Percentiles rank a stretch among this genome's conserved stretches.
Evolutionary conservation across 768 basidiomycete species (phyloP).

Genomic region (Holtermanniella nyarrowii): DNA sequence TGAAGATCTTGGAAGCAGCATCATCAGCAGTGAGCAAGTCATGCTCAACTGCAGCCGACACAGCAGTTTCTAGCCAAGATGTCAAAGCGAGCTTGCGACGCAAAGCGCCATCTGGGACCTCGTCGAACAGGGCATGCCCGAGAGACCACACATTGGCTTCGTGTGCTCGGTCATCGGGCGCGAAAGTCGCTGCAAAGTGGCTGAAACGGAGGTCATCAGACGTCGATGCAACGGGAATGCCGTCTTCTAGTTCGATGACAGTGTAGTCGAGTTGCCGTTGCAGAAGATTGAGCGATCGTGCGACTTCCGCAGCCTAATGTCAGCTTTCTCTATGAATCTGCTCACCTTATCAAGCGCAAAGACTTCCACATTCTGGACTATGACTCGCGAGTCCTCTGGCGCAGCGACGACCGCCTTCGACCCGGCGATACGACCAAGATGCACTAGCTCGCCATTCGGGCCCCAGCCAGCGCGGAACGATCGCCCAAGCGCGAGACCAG

Average conservation of each 20-base stretch:
- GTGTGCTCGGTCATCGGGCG: constrained; percentile 57
- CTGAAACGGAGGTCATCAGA: constrained; percentile 59
- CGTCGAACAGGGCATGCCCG: constrained; percentile 78
- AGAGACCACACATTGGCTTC: constrained; percentile 80
- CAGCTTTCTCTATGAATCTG: neutral
- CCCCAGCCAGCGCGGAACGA: constrained; percentile 90
- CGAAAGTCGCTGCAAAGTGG: constrained; percentile 64
- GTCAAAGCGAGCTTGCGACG: constrained; percentile 71
- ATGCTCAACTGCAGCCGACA: constrained; percentile 59
- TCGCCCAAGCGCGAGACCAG: constrained; percentile 72
- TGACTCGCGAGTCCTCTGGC: constrained; percentile 12
- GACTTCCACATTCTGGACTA: constrained; percentile 30
- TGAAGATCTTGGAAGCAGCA: constrained; percentile 51
- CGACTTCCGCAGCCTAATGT: constrained; percentile 43
- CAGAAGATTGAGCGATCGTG: constrained; percentile 57
- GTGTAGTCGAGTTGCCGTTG: constrained; percentile 56
- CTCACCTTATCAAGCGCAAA: constrained; percentile 27
- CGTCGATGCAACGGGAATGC: constrained; percentile 53
- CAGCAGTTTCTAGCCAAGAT: constrained; percentile 68
- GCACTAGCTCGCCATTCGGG: constrained; percentile 61
- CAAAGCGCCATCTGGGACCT: constrained; percentile 55
- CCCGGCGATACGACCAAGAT: constrained; percentile 55
- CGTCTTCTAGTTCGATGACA: constrained; percentile 56
- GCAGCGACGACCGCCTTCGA: constrained; percentile 9
- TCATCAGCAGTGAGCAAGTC: constrained; percentile 51